Conservation (phyloP, 2,329 filamentous ascomycete species). For the Nigrospora osmanthi region DNA sequence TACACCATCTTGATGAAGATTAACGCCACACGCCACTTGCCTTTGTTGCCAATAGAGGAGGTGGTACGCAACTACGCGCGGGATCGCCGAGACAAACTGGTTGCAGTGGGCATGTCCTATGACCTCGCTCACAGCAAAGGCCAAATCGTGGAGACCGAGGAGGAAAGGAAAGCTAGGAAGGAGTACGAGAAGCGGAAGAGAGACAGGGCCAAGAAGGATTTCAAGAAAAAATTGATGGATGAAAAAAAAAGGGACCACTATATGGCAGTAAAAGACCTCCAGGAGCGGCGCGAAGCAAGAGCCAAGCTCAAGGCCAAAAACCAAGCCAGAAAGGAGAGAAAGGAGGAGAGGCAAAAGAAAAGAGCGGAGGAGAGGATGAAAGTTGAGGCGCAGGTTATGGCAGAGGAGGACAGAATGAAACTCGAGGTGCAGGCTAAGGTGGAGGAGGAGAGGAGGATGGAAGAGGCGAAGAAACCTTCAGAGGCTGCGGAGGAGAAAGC, state of each 20-base stretch:
- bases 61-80: constrained; percentile 59
- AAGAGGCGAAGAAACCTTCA: not conserved
- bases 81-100: constrained; percentile 61
- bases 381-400: constrained; percentile 2
- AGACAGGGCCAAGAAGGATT: constrained; percentile 28
- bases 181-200: constrained; percentile 35
- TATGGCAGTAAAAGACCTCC: constrained; percentile 30
- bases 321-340: constrained; percentile 20
- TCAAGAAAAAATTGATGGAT: constrained; percentile 28
- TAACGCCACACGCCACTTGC: constrained; percentile 52
- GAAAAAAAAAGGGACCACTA: constrained; percentile 18
- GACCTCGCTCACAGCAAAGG: constrained; percentile 65
- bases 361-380: constrained; percentile 12
- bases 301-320: constrained; percentile 27
- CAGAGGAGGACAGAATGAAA: not conserved
- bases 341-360: constrained; percentile 15
- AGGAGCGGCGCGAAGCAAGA: constrained; percentile 29
- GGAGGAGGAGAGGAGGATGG: not conserved
- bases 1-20: constrained; percentile 74
- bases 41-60: constrained; percentile 50
- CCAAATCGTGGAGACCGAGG: constrained; percentile 36
- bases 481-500: not conserved
- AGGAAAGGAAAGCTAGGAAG: constrained; percentile 38
- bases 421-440: not conserved
- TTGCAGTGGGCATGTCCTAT: constrained; percentile 61